Evolutionary conservation across 2,329 filamentous ascomycete genomes (phyloP), one percentile per base, ranked within the genome.

Genomic region (Ceratocystis harringtonii): DNA sequence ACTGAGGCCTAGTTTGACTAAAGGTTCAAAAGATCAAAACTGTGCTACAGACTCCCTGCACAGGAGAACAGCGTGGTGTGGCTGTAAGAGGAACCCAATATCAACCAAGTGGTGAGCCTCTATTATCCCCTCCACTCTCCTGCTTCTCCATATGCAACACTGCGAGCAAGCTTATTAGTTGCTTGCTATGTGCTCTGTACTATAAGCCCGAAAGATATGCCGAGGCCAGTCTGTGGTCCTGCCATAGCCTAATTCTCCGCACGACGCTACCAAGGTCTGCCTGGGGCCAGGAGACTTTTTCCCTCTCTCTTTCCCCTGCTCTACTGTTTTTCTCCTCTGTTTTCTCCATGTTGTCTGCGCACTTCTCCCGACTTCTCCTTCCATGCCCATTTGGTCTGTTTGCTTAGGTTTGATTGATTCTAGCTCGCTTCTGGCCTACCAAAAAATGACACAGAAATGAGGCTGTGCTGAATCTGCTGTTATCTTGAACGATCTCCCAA

Each of bases 161-260:
- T 10, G 48, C 48, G 19, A 50, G 48, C 48, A 6, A 41, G 36
- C 36, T 41, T 41, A n/a, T 48, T 48, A n/a, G 45, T 22, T 28
- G 12, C 28, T 30, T 57, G 52, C 28, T 30, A 17, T 57, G 52
- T 57, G 52, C 28, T 5, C 25, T 57, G 52, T 30, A 57, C 52
- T 30, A 32, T 57, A 57, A 57, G 52, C 52, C 52, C 52, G 52
- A 57, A 57, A 57, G 52, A 57, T 32, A 57, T 57, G 52, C 52
- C 52, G 52, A 57, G 52, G n/a, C 52, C 52, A 57, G 25, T 30
- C 28, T 57, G 52, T 30, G 52, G 30, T 30, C 52, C 28, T 22
- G 22, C 52, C 52, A 57, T 57, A 57, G 52, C 52, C 52, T 57
- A 57, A 57, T 57, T 57, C 52, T 57, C 52, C 52, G 52, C 52